These are phyloP conservation scores for Rehmannia glutinosa DNA, from an alignment of 257 asterid genomes.

Conservation along the genomic window DNA sequence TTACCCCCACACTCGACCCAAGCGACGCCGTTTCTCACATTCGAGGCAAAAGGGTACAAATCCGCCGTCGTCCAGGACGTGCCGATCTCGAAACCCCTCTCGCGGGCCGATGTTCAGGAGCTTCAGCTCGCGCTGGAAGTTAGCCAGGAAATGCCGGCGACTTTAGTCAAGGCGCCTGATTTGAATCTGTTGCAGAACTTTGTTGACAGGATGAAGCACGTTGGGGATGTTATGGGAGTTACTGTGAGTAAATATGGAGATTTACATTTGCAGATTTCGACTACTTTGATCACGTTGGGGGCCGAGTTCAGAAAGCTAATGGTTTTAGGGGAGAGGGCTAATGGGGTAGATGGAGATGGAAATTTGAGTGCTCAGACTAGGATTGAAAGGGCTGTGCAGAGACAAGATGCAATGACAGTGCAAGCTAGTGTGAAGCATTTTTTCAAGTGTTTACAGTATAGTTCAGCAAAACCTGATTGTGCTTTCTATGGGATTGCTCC, in stretches of 20 bases:
- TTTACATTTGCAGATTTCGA: conserved; percentile 72
- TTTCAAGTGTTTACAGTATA: conserved; percentile 73
- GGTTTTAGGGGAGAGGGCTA: conserved; percentile 71
- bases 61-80: conserved; percentile 95
- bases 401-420: conserved; percentile 79
- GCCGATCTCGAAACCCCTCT: conserved; percentile 84
- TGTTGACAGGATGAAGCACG: conserved; percentile 79
- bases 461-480: conserved; percentile 79
- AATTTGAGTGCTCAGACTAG: conserved; percentile 55
- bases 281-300: conserved; percentile 61
- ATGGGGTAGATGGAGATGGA: conserved; percentile 33
- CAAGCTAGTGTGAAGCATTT: conserved; percentile 87
- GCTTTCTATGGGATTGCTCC: conserved; percentile 77
- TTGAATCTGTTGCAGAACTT: conserved; percentile 52
- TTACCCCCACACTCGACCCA: conserved; percentile 67
- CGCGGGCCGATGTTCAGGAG: conserved; percentile 66
- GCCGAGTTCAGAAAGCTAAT: conserved; percentile 67
- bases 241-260: conserved; percentile 77
- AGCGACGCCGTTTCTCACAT: conserved; percentile 66
- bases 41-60: conserved; percentile 72
- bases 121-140: conserved; percentile 61
- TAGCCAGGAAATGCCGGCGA: conserved; percentile 68
- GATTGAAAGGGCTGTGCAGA: conserved; percentile 54
- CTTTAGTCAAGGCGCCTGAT: conserved; percentile 63
- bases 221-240: conserved; percentile 79